A percentile compares a stretch with the other conserved stretches of the same genome.
Conservation (phyloP, 2,329 filamentous ascomycete genomes). For the Macroventuria anomochaeta region DNA sequence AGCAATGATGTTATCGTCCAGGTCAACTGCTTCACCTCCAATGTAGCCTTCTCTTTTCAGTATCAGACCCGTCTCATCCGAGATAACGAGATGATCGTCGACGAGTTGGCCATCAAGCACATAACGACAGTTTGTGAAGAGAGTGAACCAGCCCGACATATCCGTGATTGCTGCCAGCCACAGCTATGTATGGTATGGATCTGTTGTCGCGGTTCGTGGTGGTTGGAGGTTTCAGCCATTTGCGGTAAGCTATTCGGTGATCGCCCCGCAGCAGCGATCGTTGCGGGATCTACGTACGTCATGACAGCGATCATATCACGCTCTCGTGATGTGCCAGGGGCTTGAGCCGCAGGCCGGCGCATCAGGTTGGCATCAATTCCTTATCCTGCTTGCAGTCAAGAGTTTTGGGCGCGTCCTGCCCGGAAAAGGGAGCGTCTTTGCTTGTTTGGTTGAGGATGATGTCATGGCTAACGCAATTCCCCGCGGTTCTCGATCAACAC, state of each 20-base stretch:
- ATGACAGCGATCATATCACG: conserved; percentile 19
- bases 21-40: conserved; percentile 55
- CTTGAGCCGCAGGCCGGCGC: conserved; percentile 7
- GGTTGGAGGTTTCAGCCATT: conserved; percentile 9
- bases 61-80: conserved; percentile 54
- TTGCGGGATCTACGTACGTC: conserved; percentile 24
- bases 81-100: conserved; percentile 54
- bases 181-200: conserved; percentile 6
- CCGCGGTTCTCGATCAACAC: conserved; percentile 11
- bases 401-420: background rate
- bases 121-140: conserved; percentile 56
- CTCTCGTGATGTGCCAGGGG: conserved; percentile 12
- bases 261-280: conserved; percentile 16
- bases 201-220: conserved; percentile 3
- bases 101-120: conserved; percentile 53
- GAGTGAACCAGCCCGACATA: conserved; percentile 54
- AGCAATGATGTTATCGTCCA: conserved; percentile 59
- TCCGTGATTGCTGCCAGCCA: conserved; percentile 9
- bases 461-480: conserved; percentile 21
- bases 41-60: conserved; percentile 53
- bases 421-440: background rate
- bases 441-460: conserved; percentile 21
- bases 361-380: conserved; percentile 5
- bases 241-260: conserved; percentile 10
- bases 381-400: conserved; percentile 1